These are phyloP conservation scores for Lichtheimia ramosa DNA, from an alignment of 371 early-diverging fungal species.

Conservation along the genomic window DNA sequence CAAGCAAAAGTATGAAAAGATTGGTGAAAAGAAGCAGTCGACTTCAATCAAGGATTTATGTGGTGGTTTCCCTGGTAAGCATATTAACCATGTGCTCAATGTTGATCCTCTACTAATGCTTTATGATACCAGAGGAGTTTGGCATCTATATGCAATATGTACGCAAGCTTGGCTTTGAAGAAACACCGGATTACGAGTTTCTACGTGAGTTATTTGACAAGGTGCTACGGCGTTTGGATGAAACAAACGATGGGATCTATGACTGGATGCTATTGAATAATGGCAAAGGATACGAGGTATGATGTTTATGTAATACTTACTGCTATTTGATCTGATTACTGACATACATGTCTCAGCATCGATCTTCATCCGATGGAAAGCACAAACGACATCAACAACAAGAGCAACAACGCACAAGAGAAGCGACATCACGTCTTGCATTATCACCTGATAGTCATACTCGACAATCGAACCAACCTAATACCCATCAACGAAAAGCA, in stretches of 20 bases:
- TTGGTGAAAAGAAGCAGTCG: constrained; percentile 88
- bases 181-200: constrained; percentile 93
- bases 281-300: constrained; percentile 65
- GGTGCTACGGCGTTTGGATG: constrained; percentile 68
- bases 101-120: no score
- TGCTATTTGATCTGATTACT: neutral
- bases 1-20: constrained; percentile 93
- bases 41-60: constrained; percentile 80
- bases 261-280: constrained; percentile 88
- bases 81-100: neutral
- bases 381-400: neutral
- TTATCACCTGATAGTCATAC: constrained; percentile 4
- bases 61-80: constrained; percentile 71
- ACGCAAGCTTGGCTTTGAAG: constrained; percentile 91
- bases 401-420: neutral
- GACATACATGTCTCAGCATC: neutral
- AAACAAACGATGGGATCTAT: constrained; percentile 83
- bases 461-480: constrained; percentile 2
- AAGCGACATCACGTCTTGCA: constrained; percentile 4
- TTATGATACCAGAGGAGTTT: constrained; percentile 71
- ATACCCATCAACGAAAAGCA: constrained; percentile 2
- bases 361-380: constrained; percentile 1
- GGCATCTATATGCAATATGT: constrained; percentile 89
- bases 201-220: constrained; percentile 85
- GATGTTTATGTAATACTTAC: neutral